Conservation (phyloP, 305 asterid species). For the Fraxinus angustifolia region DNA sequence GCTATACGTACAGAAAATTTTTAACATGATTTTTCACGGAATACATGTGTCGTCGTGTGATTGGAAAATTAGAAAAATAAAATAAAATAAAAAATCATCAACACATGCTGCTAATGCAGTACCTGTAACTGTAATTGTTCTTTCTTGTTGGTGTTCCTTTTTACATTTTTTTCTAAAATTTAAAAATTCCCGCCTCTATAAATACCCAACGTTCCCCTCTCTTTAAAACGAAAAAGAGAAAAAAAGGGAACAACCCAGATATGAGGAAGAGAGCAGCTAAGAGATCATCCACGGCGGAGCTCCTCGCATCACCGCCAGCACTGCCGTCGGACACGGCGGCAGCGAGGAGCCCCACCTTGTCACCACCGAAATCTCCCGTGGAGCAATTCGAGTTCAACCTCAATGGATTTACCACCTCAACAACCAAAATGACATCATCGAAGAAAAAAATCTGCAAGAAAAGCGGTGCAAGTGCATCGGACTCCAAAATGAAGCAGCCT, state of each 20-base stretch:
- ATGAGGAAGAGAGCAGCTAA: constrained; percentile 46
- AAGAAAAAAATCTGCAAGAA: constrained; percentile 35
- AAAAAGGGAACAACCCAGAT: not conserved
- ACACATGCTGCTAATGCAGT: no score
- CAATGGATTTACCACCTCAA: constrained; percentile 33
- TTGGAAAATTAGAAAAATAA: no score
- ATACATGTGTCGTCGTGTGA: no score
- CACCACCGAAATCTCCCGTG: constrained; percentile 47
- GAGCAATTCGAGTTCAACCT: constrained; percentile 45
- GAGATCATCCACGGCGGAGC: constrained; percentile 39
- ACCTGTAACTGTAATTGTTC: no score
- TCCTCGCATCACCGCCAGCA: constrained; percentile 38
- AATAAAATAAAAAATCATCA: no score
- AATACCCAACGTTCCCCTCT: not conserved
- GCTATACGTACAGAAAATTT: no score
- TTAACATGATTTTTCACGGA: no score
- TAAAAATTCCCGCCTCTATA: not conserved
- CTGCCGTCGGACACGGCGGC: constrained; percentile 22
- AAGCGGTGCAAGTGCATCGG: constrained; percentile 24
- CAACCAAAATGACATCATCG: constrained; percentile 25
- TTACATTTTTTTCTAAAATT: not conserved
- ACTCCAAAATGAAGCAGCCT: constrained; percentile 36
- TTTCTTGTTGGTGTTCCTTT: not conserved
- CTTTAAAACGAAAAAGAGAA: not conserved
- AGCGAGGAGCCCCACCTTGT: constrained; percentile 18